These are phyloP conservation scores for Blastobotrys persicus DNA, from an alignment of 1,139 yeast genomes.

Conservation along the genomic window DNA sequence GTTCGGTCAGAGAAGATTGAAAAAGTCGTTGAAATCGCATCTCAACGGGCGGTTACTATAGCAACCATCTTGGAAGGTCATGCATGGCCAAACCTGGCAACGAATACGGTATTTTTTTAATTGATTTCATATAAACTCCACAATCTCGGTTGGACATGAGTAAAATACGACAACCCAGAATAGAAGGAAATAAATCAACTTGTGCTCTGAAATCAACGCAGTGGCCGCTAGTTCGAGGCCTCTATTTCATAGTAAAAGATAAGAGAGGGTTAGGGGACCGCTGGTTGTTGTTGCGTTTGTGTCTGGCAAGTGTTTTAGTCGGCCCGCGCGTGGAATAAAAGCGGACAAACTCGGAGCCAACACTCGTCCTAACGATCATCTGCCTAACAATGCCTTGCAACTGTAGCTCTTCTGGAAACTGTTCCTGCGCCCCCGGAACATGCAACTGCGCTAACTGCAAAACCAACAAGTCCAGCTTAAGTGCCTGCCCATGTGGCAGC, in stretches of 20 bases:
- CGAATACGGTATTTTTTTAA: background rate
- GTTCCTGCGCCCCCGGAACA: constrained; percentile 69
- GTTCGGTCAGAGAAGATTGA: background rate
- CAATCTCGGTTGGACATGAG: background rate
- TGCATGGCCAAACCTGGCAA: background rate
- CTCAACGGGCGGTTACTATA: background rate
- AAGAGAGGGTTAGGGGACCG: too few species aligned
- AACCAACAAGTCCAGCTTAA: background rate
- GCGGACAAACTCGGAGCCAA: background rate
- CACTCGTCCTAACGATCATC: background rate
- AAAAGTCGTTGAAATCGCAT: too few species aligned
- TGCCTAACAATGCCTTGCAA: constrained; percentile 22
- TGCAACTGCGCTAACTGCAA: constrained; percentile 71
- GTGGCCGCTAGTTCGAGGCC: background rate
- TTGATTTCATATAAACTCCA: background rate
- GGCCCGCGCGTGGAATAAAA: background rate
- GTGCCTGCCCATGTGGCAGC: constrained; percentile 2
- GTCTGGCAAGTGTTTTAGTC: too few species aligned
- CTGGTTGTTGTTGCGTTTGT: too few species aligned
- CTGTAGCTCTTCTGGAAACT: constrained; percentile 80
- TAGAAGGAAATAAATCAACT: too few species aligned
- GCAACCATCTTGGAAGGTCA: background rate
- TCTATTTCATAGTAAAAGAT: too few species aligned
- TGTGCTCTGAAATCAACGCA: too few species aligned
- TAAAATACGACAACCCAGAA: background rate